Evolutionary conservation across 371 early-diverging fungal genomes (phyloP).

Genomic region (Mucor ambiguus): DNA sequence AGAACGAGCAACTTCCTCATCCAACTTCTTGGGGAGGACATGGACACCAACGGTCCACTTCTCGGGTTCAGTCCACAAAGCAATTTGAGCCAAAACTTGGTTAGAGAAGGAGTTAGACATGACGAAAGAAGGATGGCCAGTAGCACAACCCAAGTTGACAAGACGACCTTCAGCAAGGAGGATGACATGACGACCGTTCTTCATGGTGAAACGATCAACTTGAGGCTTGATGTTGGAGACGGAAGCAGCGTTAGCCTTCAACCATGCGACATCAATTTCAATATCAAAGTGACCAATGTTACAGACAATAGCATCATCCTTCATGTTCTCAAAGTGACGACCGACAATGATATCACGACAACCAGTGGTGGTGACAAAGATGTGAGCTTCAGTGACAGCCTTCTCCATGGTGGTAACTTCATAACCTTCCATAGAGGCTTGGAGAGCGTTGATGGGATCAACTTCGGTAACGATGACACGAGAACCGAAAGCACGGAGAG

Average conservation of each 20-base stretch:
- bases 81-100: conserved; percentile 98
- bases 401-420: conserved; percentile 99
- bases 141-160: conserved; percentile 99
- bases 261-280: conserved; percentile 99
- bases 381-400: conserved; percentile 89
- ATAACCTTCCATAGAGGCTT: conserved; percentile 99
- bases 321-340: conserved; percentile 91
- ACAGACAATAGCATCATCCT: conserved; percentile 98
- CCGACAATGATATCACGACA: conserved; percentile 98
- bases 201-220: conserved; percentile 96
- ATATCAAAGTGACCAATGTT: conserved; percentile 99
- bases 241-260: conserved; percentile 91
- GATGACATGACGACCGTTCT: conserved; percentile 94
- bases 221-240: conserved; percentile 97
- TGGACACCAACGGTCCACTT: conserved; percentile 96
- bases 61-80: conserved; percentile 93
- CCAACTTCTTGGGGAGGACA: conserved; percentile 98
- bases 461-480: conserved; percentile 98
- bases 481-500: conserved; percentile 98
- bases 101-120: conserved; percentile 99
- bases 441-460: conserved; percentile 99
- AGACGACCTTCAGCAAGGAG: conserved; percentile 98
- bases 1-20: conserved; percentile 98
- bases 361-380: conserved; percentile 99
- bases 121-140: conserved; percentile 98